Base-by-base conservation (phyloP, 805 yeast genomes). In the Clavispora vitiphila region DNA sequence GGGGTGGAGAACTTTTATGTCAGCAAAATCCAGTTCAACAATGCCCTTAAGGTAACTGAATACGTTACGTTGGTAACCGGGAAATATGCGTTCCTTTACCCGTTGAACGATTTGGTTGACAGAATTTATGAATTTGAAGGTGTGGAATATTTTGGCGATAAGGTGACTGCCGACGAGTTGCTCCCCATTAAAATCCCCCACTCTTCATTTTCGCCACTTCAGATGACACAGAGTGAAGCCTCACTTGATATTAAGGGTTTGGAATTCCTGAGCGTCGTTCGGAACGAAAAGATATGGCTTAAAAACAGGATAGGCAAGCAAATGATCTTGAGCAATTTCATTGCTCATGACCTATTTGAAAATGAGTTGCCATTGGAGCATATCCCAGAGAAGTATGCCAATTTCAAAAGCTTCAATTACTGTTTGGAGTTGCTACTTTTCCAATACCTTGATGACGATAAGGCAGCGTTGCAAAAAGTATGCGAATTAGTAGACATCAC, bases 401-500 rank as follows among this genome's bases (percentile, higher is more conserved):
- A 54, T 11, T 75, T 71, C 49, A 60, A 61, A 18, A 72, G 69
- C 42, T 77, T 71, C 46, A 61, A 64, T 29, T 76, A 74, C 52
- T 74, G 79, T 39, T 54, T 77, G 31, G 82, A 77, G 49, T 54
- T 76, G 23, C 54, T 77, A 15, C 53, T 77, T 37, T 74, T 74
- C 47, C 68, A 68, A 35, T 58, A 60, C 38, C 66, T 74, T 23
- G 61, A 65, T 12, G 51, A 51, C 10, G 32, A 38, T 1, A 34
- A 31, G 16, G 38, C 27, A 14, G 8, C 16, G 4, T 35, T 51
- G 29, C 39, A 24, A 4, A 42, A 27, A 16, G 45, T 50, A n/a
- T 40, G 40, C 22, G 39, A 38, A 14, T 49, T 64, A 23, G 51
- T 64, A 3, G 45, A 53, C 26, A 34, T 27, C 16, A 43, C 41